Evolutionary conservation across 2,329 filamentous ascomycete genomes (phyloP), one percentile per base, ranked within the genome.

Genomic region (Nothopassalora personata): DNA sequence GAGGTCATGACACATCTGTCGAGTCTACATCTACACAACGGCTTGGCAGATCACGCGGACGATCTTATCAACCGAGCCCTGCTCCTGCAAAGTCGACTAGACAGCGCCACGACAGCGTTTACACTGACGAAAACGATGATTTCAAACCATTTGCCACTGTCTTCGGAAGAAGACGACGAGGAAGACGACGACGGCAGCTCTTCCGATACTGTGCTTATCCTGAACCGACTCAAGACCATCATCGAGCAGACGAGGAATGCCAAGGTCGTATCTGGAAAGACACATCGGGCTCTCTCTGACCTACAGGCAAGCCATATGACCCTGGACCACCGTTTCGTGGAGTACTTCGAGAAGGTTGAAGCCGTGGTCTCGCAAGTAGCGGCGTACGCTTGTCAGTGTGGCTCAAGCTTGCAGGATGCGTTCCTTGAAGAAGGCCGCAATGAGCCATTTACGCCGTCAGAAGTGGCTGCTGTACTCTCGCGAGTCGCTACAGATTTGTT

Each of bases 1-100:
- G 89, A 91, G 55, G 82, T 97, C 56, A 87, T 97, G 81, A 84
- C 84, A n/a, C 91, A 97, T 72, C 82, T 97, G 13, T 87, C 86
- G 9, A 89, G 93, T 70, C 86, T 92, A 23, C 86, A 96, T 69
- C 86, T 96, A 50, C 81, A 85, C 1, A 79, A 81, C 54, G 86
- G 83, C 48, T 77, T 91, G 8, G 84, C 88, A 64, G 86, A 84
- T 69, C 90, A 89, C 71, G 89, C 90, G 0, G 88, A 92, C 69
- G 85, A 91, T 67, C 76, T 92, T 34, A 85, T 91, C 68, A 93
- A 93, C 86, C 85, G 85, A 64, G 84, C 88, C 2, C 73, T 86
- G 50, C 77, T 93, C 62, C 86, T 91, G 75, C 90, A 95, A 71
- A 91, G 86, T 68, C 86, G 92, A 65, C 81, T 96, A 15, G 92